A percentile compares a stretch with the other conserved stretches of the same genome.
phyloP scores from a whole-genome alignment of 2,329 filamentous ascomycete genomes.

The Elsinoe perseae region DNA sequence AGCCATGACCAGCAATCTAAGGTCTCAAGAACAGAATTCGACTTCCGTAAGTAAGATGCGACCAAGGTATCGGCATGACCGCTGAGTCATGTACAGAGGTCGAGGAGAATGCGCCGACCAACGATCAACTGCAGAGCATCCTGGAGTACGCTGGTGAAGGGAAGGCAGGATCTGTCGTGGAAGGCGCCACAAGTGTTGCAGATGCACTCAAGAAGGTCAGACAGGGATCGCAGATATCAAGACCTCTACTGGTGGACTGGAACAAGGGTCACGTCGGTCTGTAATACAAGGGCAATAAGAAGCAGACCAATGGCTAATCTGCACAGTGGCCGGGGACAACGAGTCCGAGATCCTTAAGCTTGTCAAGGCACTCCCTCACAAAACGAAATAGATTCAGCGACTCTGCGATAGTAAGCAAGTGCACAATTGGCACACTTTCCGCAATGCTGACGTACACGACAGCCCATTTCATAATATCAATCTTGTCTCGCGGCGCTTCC shows the following conservation, averaged over 20 bases:
- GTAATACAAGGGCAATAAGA: constrained; percentile 20
- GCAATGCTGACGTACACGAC: not conserved
- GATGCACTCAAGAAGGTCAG: constrained; percentile 77
- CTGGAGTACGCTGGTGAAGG: constrained; percentile 67
- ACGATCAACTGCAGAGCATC: constrained; percentile 75
- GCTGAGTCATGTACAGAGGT: constrained; percentile 46
- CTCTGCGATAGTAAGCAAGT: constrained; percentile 6
- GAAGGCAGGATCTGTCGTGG: constrained; percentile 58
- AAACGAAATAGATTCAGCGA: constrained; percentile 23
- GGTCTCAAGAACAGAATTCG: constrained; percentile 61
- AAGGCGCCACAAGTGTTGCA: constrained; percentile 62
- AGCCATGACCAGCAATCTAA: constrained; percentile 55
- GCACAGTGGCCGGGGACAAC: constrained; percentile 58
- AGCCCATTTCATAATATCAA: not conserved
- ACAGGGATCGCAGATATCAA: constrained; percentile 58
- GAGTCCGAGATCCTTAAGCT: constrained; percentile 86
- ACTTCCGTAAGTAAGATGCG: constrained; percentile 46
- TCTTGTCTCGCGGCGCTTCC: not conserved
- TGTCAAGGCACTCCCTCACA: constrained; percentile 52
- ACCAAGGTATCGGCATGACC: not conserved
- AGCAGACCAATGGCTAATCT: constrained; percentile 11
- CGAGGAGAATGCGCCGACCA: constrained; percentile 70
- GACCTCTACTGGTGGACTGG: constrained; percentile 89
- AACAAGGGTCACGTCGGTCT: constrained; percentile 71
- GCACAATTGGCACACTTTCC: too few species aligned